A percentile compares a stretch with the other conserved stretches of the same genome.
Evolutionary conservation across 106 monocot genomes (phyloP).

Genomic region (Acorus calamus): DNA sequence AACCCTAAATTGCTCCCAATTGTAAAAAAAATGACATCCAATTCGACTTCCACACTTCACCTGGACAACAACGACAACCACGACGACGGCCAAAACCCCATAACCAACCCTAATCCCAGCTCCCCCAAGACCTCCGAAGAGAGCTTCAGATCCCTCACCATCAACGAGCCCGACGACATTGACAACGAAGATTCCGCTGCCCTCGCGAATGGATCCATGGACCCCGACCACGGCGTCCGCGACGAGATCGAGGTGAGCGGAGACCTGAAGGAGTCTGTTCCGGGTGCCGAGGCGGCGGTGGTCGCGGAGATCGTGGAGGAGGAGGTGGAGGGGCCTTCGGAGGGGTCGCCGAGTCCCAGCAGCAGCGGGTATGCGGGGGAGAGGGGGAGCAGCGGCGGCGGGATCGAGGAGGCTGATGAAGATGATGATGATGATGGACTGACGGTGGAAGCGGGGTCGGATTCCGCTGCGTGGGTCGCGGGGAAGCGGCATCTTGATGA

Average conservation of each 20-base stretch:
- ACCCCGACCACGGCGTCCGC: slow-evolving; percentile 4
- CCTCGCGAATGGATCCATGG: slow-evolving; percentile 37
- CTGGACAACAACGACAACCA: background rate
- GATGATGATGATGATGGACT: slow-evolving; percentile 1
- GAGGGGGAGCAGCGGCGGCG: slow-evolving; percentile 71
- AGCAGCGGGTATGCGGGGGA: slow-evolving; percentile 92
- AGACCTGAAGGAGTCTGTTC: background rate
- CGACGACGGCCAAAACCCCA: too few species aligned
- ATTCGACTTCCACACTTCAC: background rate
- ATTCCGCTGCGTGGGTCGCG: slow-evolving; percentile 22
- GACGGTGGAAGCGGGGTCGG: slow-evolving; percentile 12
- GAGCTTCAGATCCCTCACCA: slow-evolving; percentile 15
- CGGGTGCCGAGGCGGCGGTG: background rate
- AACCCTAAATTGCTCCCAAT: too few species aligned
- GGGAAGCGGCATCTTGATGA: slow-evolving; percentile 48
- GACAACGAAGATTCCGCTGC: background rate
- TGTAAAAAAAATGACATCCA: slow-evolving; percentile 11
- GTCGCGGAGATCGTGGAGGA: slow-evolving; percentile 18
- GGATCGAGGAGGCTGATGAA: slow-evolving; percentile 33
- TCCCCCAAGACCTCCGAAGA: slow-evolving; percentile 2
- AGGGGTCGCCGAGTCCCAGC: slow-evolving; percentile 51
- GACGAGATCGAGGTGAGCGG: slow-evolving; percentile 27
- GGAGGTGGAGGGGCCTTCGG: slow-evolving; percentile 29
- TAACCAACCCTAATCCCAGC: slow-evolving; percentile 3
- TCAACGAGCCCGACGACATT: slow-evolving; percentile 15